Base-by-base conservation (phyloP, 164 flowering plant genomes). In the Chloranthus sessilifolius region DNA sequence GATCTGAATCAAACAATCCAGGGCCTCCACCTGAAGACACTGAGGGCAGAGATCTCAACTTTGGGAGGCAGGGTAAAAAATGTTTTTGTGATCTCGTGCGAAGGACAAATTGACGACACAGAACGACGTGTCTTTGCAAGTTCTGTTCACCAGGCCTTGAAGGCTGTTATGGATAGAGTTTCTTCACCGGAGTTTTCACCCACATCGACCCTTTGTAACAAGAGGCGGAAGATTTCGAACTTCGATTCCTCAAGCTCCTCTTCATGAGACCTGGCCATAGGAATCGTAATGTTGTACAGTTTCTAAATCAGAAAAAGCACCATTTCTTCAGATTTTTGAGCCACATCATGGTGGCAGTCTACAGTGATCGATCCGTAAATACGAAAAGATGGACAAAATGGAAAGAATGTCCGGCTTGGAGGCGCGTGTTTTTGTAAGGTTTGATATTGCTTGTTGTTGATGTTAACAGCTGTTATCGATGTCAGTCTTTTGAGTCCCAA, bases 11-110 rank as follows among this genome's bases (percentile, higher is more conserved):
- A 72, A 52, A 69, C 79, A 5, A 48, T 86, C 10, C 64, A 66
- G 34, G 36, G 55, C 21, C 81, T 80, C 39, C 68, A 61, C 4
- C 35, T 83, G 21, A 71, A 71, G 41, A 64, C 73, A 10, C 57
- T 65, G 19, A 68, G 70, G 47, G 69, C 77, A 16, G 85, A 81
- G 59, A 69, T 81, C 16, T 79, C 86, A 26, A 86, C 86, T 12
- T 63, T 86, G 46, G 81, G 72, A 49, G 56, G 56, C 26, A 57
- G 86, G 20, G 46, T 83, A 62, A 81, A 74, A 67, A 66, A 44
- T 54, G 73, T 63, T 1, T 69, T 86, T 37, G 37, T 77, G 19
- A 60, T 83, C 53, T 63, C 70, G 20, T 44, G 14, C 15, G 53
- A 39, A 24, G 10, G 38, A 39, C 65, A 40, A 16, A 14, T 12